These are phyloP conservation scores for Panaeolus cyanescens DNA, from an alignment of 768 basidiomycete genomes.

Conservation along the genomic window DNA sequence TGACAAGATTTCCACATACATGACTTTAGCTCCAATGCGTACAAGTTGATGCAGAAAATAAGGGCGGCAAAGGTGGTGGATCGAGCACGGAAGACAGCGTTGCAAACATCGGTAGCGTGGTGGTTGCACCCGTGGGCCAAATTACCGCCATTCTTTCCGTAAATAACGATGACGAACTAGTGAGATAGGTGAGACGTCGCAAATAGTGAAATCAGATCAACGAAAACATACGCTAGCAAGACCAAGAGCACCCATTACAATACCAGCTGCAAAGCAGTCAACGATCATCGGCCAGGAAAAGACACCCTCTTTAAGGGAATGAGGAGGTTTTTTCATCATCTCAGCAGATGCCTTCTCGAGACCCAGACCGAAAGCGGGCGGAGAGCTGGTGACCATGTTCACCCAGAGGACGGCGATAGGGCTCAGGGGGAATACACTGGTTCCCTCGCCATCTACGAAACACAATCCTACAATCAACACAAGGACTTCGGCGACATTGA, in stretches of 20 bases:
- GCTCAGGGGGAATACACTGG: conserved; percentile 58
- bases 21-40: conserved; percentile 38
- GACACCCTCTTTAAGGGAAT: conserved; percentile 35
- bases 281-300: conserved; percentile 40
- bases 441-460: conserved; percentile 48
- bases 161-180: conserved; percentile 38
- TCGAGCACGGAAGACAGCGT: conserved; percentile 34
- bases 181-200: too few species aligned
- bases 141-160: conserved; percentile 31
- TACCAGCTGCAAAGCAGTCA: conserved; percentile 37
- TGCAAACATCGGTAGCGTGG: conserved; percentile 22
- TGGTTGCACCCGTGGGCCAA: conserved; percentile 36
- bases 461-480: conserved; percentile 57
- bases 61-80: conserved; percentile 39
- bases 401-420: conserved; percentile 55
- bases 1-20: too few species aligned
- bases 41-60: conserved; percentile 38
- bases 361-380: conserved; percentile 59
- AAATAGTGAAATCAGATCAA: too few species aligned
- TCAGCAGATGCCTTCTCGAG: conserved; percentile 50
- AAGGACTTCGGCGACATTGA: conserved; percentile 56
- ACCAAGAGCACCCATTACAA: conserved; percentile 36
- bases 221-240: conserved; percentile 30
- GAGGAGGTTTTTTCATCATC: conserved; percentile 50
- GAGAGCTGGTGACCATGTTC: conserved; percentile 53